Conservation (phyloP, 1,284 basidiomycete genomes). For the Cutaneotrichosporon cyanovorans region DNA sequence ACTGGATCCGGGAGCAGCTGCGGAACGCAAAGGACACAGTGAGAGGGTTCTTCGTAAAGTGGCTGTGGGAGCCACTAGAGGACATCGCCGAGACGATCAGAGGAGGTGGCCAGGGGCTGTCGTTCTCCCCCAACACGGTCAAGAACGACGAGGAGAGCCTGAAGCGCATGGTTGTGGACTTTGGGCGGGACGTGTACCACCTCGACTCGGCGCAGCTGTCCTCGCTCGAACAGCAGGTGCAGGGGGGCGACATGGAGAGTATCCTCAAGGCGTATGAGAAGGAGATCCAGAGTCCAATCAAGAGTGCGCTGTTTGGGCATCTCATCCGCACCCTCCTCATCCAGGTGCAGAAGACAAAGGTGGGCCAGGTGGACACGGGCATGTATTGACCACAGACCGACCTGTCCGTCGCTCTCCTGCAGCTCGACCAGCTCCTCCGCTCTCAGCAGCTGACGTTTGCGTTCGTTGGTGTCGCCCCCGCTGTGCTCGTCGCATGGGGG, state of each 20-base stretch:
- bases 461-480: slow-evolving; percentile 91
- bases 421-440: slow-evolving; percentile 76
- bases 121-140: slow-evolving; percentile 47
- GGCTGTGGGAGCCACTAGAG: slow-evolving; percentile 79
- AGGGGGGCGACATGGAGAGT: slow-evolving; percentile 75
- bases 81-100: slow-evolving; percentile 72
- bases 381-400: slow-evolving; percentile 59
- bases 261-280: slow-evolving; percentile 85
- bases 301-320: slow-evolving; percentile 70
- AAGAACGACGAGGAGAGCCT: slow-evolving; percentile 59
- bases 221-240: slow-evolving; percentile 59
- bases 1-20: slow-evolving; percentile 51
- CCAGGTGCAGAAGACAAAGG: slow-evolving; percentile 95
- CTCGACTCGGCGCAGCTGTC: slow-evolving; percentile 56
- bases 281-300: slow-evolving; percentile 77
- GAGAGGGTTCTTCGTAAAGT: slow-evolving; percentile 68
- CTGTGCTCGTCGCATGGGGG: slow-evolving; percentile 71
- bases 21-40: slow-evolving; percentile 63
- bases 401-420: slow-evolving; percentile 78
- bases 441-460: slow-evolving; percentile 96
- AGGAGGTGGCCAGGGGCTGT: slow-evolving; percentile 48
- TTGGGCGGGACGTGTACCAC: slow-evolving; percentile 66
- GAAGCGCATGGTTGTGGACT: slow-evolving; percentile 82
- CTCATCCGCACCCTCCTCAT: slow-evolving; percentile 81
- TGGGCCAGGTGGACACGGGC: slow-evolving; percentile 32